Percentiles rank a stretch among this genome's conserved stretches.
phyloP scores from a whole-genome alignment of 495 filamentous ascomycete species.

The Hypoxylon rickii region DNA sequence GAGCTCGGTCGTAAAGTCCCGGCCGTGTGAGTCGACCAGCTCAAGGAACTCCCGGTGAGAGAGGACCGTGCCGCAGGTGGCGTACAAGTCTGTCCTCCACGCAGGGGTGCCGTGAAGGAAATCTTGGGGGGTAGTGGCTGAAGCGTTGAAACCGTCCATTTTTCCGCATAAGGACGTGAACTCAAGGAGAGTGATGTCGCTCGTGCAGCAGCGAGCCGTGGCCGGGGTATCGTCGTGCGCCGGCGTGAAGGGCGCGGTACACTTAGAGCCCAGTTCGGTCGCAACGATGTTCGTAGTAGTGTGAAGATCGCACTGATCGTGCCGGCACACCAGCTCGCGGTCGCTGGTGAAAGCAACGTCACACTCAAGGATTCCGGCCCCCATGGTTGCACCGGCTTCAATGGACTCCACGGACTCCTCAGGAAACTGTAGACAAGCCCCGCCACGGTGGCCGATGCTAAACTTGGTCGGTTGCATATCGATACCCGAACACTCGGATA shows the following conservation, averaged over 20 bases:
- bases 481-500: slow-evolving; percentile 57
- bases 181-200: slow-evolving; percentile 63
- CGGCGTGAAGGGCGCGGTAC: slow-evolving; percentile 62
- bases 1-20: slow-evolving; percentile 65
- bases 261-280: slow-evolving; percentile 62
- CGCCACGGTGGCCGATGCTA: slow-evolving; percentile 63
- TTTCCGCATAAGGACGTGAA: slow-evolving; percentile 65
- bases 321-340: slow-evolving; percentile 64
- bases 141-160: slow-evolving; percentile 62
- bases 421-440: slow-evolving; percentile 63
- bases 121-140: slow-evolving; percentile 55
- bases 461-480: slow-evolving; percentile 48
- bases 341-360: slow-evolving; percentile 67
- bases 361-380: slow-evolving; percentile 68
- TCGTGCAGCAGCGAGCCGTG: slow-evolving; percentile 64
- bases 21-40: slow-evolving; percentile 54
- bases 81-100: slow-evolving; percentile 64
- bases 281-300: slow-evolving; percentile 66
- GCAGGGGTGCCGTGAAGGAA: slow-evolving; percentile 57
- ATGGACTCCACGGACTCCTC: slow-evolving; percentile 60
- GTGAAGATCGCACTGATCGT: slow-evolving; percentile 66
- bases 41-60: slow-evolving; percentile 58
- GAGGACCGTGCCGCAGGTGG: slow-evolving; percentile 58
- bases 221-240: slow-evolving; percentile 46
- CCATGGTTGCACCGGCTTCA: slow-evolving; percentile 60